Conservation (phyloP, 768 basidiomycete species). For the Boletus speciosus region DNA sequence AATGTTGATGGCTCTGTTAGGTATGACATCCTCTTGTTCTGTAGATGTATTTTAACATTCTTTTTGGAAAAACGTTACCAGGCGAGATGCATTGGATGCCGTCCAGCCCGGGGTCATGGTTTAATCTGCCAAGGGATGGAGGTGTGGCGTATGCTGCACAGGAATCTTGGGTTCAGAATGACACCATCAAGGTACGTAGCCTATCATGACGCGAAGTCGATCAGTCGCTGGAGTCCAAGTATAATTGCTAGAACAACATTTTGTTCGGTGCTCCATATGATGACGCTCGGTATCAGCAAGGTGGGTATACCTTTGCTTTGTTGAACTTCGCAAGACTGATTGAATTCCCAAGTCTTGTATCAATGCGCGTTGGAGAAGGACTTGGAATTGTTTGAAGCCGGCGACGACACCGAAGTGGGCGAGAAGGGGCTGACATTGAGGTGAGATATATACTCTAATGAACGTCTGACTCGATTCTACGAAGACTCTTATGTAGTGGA, state of each 20-base stretch:
- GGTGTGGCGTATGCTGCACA: conserved; percentile 2
- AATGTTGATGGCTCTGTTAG: conserved; percentile 1
- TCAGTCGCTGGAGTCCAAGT: background rate
- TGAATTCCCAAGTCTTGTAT: background rate
- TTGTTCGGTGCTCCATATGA: background rate
- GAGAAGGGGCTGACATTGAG: conserved; percentile 2
- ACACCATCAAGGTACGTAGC: conserved; percentile 1
- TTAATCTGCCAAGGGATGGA: background rate
- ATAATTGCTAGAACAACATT: background rate
- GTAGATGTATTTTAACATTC: background rate
- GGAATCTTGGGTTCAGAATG: conserved; percentile 3
- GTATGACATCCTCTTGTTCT: background rate
- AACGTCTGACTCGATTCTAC: background rate
- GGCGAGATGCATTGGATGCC: conserved; percentile 6
- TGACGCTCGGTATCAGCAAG: background rate
- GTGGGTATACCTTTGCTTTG: background rate
- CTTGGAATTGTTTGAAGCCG: background rate
- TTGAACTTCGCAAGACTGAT: background rate
- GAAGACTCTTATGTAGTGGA: background rate
- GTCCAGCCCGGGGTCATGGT: background rate
- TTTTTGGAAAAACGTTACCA: background rate
- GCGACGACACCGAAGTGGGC: conserved; percentile 1
- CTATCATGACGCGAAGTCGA: background rate
- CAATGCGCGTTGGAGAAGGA: background rate
- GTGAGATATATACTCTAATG: background rate